phyloP scores from a whole-genome alignment of 176 grass and related monocot genomes.

The Tillandsia leiboldiana region DNA sequence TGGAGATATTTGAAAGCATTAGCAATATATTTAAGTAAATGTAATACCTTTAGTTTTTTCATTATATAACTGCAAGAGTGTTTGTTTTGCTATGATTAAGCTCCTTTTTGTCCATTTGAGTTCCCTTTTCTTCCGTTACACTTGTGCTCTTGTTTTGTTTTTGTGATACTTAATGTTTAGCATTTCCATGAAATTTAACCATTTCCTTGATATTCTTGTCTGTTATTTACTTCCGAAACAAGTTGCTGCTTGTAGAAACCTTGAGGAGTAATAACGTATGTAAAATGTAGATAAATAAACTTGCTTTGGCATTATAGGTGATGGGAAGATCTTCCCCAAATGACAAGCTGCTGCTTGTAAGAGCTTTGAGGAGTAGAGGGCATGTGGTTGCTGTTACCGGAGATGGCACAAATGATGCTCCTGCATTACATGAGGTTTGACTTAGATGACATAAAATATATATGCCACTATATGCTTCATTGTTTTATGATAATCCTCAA shows the following conservation, averaged over 20 bases:
- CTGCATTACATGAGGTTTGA: conserved; percentile 78
- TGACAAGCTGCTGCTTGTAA: conserved; percentile 86
- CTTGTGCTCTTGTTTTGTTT: no score
- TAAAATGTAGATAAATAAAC: background rate
- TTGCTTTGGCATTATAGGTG: conserved; percentile 38
- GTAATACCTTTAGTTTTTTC: background rate
- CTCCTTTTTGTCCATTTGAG: no score
- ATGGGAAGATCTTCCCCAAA: conserved; percentile 96
- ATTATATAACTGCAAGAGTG: background rate
- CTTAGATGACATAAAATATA: background rate
- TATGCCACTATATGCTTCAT: no score
- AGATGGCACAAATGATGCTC: conserved; percentile 96
- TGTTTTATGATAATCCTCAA: background rate
- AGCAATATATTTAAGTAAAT: background rate
- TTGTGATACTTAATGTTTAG: no score
- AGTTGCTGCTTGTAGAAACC: no score
- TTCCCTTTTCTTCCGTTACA: no score
- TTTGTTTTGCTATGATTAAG: no score
- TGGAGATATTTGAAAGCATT: background rate
- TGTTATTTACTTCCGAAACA: no score
- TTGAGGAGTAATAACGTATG: no score
- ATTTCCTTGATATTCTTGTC: no score
- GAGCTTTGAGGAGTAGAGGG: conserved; percentile 51
- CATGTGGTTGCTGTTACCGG: conserved; percentile 96
- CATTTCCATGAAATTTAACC: no score